These are phyloP conservation scores for Epichloe hybrida DNA, from an alignment of 2,329 filamentous ascomycete genomes.

Conservation along the genomic window DNA sequence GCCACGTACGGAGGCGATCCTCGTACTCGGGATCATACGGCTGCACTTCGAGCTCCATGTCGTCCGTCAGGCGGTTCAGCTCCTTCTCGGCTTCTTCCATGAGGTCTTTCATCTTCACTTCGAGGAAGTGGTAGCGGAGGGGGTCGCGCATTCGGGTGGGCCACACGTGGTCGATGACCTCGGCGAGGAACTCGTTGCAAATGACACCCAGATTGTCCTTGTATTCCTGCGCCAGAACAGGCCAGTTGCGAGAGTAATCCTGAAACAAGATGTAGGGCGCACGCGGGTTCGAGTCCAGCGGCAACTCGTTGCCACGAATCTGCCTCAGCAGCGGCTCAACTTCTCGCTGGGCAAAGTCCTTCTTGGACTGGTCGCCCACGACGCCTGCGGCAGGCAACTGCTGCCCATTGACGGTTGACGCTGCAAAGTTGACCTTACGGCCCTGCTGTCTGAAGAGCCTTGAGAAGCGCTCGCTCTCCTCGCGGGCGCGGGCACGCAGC, in stretches of 20 bases:
- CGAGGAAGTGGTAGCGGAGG: constrained; percentile 34
- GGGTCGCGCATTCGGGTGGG: constrained; percentile 37
- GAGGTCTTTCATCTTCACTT: constrained; percentile 32
- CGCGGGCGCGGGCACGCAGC: constrained; percentile 34
- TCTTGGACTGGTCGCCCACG: constrained; percentile 27
- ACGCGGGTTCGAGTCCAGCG: constrained; percentile 37
- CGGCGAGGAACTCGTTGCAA: constrained; percentile 38
- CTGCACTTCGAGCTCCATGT: constrained; percentile 39
- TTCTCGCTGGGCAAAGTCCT: constrained; percentile 32
- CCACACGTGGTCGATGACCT: constrained; percentile 37
- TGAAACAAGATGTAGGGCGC: constrained; percentile 42
- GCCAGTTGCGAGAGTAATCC: constrained; percentile 39
- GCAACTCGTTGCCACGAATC: constrained; percentile 38
- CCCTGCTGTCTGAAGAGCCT: constrained; percentile 34
- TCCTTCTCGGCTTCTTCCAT: constrained; percentile 33
- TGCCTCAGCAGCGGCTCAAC: constrained; percentile 36
- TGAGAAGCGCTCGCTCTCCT: constrained; percentile 38
- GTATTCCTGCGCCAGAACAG: constrained; percentile 37
- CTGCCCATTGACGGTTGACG: constrained; percentile 7
- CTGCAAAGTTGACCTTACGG: constrained; percentile 32
- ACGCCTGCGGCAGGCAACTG: constrained; percentile 17
- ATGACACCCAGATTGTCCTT: constrained; percentile 41
- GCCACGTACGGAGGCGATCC: constrained; percentile 34
- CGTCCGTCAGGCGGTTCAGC: constrained; percentile 31
- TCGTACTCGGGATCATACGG: constrained; percentile 41